Conservation (phyloP, 2,329 filamentous ascomycete species). For the Cephalotrichum gorgonifer region DNA sequence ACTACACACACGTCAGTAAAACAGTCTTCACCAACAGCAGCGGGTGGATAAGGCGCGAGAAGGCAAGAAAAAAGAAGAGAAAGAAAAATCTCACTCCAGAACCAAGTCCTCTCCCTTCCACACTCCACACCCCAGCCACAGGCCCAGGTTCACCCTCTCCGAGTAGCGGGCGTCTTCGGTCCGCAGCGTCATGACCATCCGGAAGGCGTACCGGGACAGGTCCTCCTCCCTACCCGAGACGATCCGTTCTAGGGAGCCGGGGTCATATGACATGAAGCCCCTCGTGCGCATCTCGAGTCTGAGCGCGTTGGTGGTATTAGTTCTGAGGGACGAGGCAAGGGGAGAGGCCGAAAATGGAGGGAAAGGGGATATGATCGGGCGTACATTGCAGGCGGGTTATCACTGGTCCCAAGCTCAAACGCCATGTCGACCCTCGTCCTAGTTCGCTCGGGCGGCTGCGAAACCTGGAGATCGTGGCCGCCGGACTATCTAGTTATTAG, state of each 20-base stretch:
- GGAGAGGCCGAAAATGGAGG: not conserved
- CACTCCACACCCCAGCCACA: slow-evolving; percentile 39
- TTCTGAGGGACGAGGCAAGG: not conserved
- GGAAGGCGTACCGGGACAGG: slow-evolving; percentile 34
- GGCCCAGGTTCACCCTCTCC: slow-evolving; percentile 36
- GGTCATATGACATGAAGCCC: slow-evolving; percentile 35
- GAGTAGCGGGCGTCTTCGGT: slow-evolving; percentile 37
- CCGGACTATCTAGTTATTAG: slow-evolving; percentile 19
- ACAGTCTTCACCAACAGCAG: not conserved
- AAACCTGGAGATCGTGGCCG: slow-evolving; percentile 25
- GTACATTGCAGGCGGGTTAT: slow-evolving; percentile 33
- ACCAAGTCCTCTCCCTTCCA: slow-evolving; percentile 33
- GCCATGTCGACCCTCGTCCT: slow-evolving; percentile 14
- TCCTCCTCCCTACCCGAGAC: slow-evolving; percentile 27
- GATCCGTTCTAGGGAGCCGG: slow-evolving; percentile 29
- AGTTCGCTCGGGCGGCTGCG: not conserved
- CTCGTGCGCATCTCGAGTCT: slow-evolving; percentile 34
- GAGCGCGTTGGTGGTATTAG: not conserved
- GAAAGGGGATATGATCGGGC: slow-evolving; percentile 8
- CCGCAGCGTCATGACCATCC: slow-evolving; percentile 38
- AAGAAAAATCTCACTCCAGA: slow-evolving; percentile 25
- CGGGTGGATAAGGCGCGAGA: no score
- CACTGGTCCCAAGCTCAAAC: slow-evolving; percentile 36
- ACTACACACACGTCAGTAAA: not conserved
- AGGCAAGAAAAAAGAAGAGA: slow-evolving; percentile 7